Conservation (phyloP, 2,329 filamentous ascomycete genomes). For the Penicillium hordei region DNA sequence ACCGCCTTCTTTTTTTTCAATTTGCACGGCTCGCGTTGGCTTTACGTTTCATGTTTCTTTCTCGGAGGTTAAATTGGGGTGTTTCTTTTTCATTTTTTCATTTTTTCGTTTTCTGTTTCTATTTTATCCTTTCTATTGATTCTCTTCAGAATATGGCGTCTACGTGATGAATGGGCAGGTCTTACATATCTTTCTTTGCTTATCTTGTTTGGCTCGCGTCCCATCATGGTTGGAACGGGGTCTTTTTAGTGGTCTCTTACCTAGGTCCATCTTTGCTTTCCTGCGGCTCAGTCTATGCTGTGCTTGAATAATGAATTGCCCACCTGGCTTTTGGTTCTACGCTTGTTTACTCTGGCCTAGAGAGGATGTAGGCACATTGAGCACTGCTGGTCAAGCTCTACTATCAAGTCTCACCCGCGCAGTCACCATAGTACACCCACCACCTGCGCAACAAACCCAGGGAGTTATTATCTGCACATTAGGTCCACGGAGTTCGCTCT, state of each 20-base stretch:
- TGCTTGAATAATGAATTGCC: conserved; percentile 5
- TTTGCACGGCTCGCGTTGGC: not conserved
- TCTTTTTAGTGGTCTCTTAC: not conserved
- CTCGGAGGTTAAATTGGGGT: not conserved
- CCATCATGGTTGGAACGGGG: not conserved
- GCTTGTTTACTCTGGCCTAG: not conserved
- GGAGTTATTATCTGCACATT: not conserved
- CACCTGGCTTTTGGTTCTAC: too few relatives aligned
- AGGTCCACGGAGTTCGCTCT: not conserved
- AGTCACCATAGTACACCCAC: not conserved
- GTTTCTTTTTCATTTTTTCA: not conserved
- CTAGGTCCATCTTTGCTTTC: not conserved
- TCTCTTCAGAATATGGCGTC: conserved; percentile 6
- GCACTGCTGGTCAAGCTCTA: not conserved
- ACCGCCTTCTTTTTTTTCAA: not conserved
- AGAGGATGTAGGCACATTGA: not conserved
- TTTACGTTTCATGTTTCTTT: not conserved
- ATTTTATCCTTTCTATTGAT: conserved; percentile 4
- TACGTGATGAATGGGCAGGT: conserved; percentile 8
- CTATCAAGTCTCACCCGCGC: too few relatives aligned
- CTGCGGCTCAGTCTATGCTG: not conserved
- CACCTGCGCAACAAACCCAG: not conserved
- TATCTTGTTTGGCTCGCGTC: not conserved
- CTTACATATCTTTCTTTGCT: conserved; percentile 1
- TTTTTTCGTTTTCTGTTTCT: not conserved